phyloP scores from a whole-genome alignment of 345 rosid genomes.

The Erodium maritimum region DNA sequence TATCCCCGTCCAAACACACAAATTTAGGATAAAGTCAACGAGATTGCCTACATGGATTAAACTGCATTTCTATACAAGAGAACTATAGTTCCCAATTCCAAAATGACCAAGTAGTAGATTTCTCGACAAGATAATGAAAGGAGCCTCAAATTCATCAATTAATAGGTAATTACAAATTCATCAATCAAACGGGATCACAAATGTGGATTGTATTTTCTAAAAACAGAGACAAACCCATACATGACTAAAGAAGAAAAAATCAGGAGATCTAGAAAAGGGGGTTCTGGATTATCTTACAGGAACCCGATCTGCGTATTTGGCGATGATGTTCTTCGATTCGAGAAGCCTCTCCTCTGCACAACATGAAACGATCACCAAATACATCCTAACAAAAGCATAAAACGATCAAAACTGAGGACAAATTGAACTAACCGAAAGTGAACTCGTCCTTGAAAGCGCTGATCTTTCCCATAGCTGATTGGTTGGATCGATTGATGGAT shows the following conservation, averaged over 20 bases:
- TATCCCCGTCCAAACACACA: not conserved
- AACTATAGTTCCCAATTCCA: not conserved
- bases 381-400: not conserved
- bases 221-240: not conserved
- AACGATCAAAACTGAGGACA: not conserved
- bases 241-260: not conserved
- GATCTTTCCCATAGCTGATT: constrained; percentile 19
- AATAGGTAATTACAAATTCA: not conserved
- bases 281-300: constrained; percentile 30
- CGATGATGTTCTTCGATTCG: constrained; percentile 44
- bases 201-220: not conserved
- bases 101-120: not conserved
- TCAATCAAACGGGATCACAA: not conserved
- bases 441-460: constrained; percentile 44
- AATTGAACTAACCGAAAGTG: constrained; percentile 35
- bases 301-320: constrained; percentile 45
- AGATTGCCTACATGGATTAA: not conserved
- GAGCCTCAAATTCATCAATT: not conserved
- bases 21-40: not conserved
- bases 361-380: not conserved
- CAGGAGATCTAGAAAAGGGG: not conserved
- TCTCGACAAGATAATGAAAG: too few relatives aligned
- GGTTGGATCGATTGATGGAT: not conserved
- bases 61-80: not conserved
- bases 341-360: constrained; percentile 43